Base-by-base conservation (phyloP, 768 basidiomycete species). In the Mycena galopus region DNA sequence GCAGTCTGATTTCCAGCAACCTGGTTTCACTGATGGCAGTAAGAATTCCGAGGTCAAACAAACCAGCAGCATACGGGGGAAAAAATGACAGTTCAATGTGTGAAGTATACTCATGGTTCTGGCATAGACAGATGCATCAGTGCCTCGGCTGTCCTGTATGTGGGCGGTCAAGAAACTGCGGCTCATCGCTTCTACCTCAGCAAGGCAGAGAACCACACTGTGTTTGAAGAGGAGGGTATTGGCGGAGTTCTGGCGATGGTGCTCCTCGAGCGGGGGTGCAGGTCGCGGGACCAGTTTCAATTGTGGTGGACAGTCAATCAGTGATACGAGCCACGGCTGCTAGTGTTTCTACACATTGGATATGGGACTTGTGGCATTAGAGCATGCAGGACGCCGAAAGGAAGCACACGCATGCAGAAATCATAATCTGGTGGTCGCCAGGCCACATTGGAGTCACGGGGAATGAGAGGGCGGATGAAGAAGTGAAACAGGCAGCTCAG, bases 221-320 rank as follows among this genome's bases (percentile, higher is more conserved):
- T 79, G 0, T 80, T 72, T 29, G 78, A 81, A 29, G 76, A 73
- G 0, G 81, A 82, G 35, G 71, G 72, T 0, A 70, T 79, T 0
- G 79, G 79, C 0, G 60, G 71, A 2, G 35, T 61, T 0, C 25
- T 79, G 8, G 80, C 67, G 1, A 21, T 73, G 3, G 67, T 75
- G 1, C 44, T 80, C 0, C 21, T 78, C 7, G 1, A 5, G 12
- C 25, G n/a, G 42, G 39, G 23, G 57, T 29, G 3, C 33, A 27
- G 10, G 16, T 58, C 1, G 12, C 3, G 0, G 67, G 35, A 1
- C n/a, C 30, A 0, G 73, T 72, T 0, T 61, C 65, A 0, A 66
- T 81, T 0, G 57, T n/a, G 0, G 32, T 79, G 1, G 78, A 81
- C 66, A 81, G 77, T 50, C 75, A 78, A 39, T 66, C 77, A 0